Evolutionary conservation across 2,329 filamentous ascomycete species (phyloP).

Genomic region (Kalmusia sp.): DNA sequence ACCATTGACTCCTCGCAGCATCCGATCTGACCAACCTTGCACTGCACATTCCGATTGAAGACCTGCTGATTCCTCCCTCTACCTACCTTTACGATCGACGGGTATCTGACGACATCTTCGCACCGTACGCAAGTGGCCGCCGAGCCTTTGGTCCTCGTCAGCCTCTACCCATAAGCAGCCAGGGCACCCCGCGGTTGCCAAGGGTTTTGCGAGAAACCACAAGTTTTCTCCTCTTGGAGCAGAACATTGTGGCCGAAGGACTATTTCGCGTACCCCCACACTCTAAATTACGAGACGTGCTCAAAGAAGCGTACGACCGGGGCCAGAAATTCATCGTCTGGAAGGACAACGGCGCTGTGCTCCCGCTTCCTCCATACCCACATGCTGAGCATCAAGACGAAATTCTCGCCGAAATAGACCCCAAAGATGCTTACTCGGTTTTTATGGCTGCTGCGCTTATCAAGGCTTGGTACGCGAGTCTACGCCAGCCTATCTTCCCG

Average conservation of each 20-base stretch:
- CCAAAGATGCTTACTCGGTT: slow-evolving; percentile 60
- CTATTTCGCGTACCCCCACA: slow-evolving; percentile 62
- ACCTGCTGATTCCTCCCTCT: slow-evolving; percentile 61
- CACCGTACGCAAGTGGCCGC: slow-evolving; percentile 53
- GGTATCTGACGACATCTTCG: slow-evolving; percentile 55
- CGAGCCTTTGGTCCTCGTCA: slow-evolving; percentile 56
- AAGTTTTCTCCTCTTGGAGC: slow-evolving; percentile 57
- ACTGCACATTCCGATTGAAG: slow-evolving; percentile 59
- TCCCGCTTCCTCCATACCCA: slow-evolving; percentile 43
- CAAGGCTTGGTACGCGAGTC: slow-evolving; percentile 63
- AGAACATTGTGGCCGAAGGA: slow-evolving; percentile 58
- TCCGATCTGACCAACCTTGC: slow-evolving; percentile 58
- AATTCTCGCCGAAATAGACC: slow-evolving; percentile 55
- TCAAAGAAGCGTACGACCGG: slow-evolving; percentile 63
- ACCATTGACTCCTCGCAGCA: slow-evolving; percentile 44
- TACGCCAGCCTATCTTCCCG: slow-evolving; percentile 60
- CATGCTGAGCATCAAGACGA: slow-evolving; percentile 45
- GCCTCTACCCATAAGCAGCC: slow-evolving; percentile 55
- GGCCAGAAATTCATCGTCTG: slow-evolving; percentile 62
- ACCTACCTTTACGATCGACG: slow-evolving; percentile 63
- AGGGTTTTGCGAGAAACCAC: slow-evolving; percentile 61
- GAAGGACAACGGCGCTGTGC: slow-evolving; percentile 52
- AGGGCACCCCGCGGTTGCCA: slow-evolving; percentile 57
- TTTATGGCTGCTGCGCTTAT: slow-evolving; percentile 61
- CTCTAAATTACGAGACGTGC: slow-evolving; percentile 55